These are phyloP conservation scores for Akanthomyces uredinophilus DNA, from an alignment of 2,329 filamentous ascomycete species.

Conservation along the genomic window DNA sequence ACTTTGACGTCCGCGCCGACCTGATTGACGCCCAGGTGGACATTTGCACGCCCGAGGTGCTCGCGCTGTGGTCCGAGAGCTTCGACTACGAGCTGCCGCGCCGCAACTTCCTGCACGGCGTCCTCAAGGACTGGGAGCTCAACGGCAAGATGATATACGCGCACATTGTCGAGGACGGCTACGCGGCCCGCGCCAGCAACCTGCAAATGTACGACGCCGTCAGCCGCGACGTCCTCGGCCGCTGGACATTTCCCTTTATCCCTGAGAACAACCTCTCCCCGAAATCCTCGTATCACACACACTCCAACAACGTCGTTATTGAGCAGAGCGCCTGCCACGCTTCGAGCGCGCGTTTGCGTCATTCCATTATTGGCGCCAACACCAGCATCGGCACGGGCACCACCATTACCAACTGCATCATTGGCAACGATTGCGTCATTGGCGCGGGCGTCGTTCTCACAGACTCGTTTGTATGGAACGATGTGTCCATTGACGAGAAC, in stretches of 20 bases:
- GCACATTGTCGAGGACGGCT: constrained; percentile 76
- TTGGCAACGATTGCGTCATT: constrained; percentile 81
- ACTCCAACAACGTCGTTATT: constrained; percentile 66
- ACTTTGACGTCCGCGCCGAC: constrained; percentile 80
- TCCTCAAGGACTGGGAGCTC: constrained; percentile 92
- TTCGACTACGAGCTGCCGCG: constrained; percentile 93
- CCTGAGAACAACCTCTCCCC: constrained; percentile 82
- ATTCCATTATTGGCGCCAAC: constrained; percentile 70
- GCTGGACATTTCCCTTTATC: constrained; percentile 84
- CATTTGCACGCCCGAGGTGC: constrained; percentile 92
- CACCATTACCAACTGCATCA: constrained; percentile 66
- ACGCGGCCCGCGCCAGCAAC: constrained; percentile 80
- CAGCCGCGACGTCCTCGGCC: constrained; percentile 75
- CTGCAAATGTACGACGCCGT: constrained; percentile 87
- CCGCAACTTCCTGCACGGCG: constrained; percentile 83
- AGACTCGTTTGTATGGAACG: constrained; percentile 84
- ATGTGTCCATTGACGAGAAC: constrained; percentile 70
- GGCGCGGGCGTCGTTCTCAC: constrained; percentile 77
- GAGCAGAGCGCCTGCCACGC: constrained; percentile 73
- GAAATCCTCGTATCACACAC: constrained; percentile 69
- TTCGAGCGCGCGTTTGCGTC: constrained; percentile 63
- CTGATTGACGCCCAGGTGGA: constrained; percentile 93
- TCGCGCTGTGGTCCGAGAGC: constrained; percentile 93
- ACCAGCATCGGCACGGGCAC: constrained; percentile 70
- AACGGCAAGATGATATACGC: constrained; percentile 97